These are phyloP conservation scores for Tirmania nivea DNA, from an alignment of 495 filamentous ascomycete species.

Conservation along the genomic window DNA sequence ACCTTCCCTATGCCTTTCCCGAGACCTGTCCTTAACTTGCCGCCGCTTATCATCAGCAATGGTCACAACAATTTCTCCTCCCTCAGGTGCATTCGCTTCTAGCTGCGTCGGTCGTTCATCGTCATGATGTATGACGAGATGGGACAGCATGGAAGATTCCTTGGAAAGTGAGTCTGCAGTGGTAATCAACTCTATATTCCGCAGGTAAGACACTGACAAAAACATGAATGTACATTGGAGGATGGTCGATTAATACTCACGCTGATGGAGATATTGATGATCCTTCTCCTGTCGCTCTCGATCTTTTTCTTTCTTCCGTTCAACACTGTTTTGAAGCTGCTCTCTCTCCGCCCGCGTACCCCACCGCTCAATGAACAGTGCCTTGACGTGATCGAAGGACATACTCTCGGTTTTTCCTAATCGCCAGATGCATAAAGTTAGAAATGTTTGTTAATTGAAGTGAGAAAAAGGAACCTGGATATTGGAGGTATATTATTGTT, in stretches of 20 bases:
- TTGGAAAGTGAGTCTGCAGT: background rate
- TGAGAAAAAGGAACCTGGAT: too few species aligned
- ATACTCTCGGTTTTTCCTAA: too few species aligned
- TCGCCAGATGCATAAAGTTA: too few species aligned
- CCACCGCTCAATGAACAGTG: background rate
- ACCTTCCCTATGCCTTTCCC: too few species aligned
- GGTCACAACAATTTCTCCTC: too few species aligned
- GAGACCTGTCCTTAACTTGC: too few species aligned
- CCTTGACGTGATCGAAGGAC: background rate
- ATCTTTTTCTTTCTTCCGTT: background rate
- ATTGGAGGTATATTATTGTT: too few species aligned
- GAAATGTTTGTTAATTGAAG: too few species aligned
- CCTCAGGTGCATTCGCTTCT: too few species aligned
- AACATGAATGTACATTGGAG: conserved; percentile 8
- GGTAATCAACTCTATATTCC: background rate
- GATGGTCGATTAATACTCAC: conserved; percentile 11
- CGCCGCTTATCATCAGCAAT: too few species aligned
- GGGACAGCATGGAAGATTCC: conserved; percentile 7
- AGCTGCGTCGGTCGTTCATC: background rate
- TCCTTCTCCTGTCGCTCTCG: background rate
- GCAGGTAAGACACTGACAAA: background rate
- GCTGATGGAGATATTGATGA: conserved; percentile 4
- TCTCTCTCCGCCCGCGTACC: background rate
- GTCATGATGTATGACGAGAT: background rate
- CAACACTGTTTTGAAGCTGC: too few species aligned